phyloP scores from a whole-genome alignment of 108 stramenopile species.

The Skeletonema tropicum region DNA sequence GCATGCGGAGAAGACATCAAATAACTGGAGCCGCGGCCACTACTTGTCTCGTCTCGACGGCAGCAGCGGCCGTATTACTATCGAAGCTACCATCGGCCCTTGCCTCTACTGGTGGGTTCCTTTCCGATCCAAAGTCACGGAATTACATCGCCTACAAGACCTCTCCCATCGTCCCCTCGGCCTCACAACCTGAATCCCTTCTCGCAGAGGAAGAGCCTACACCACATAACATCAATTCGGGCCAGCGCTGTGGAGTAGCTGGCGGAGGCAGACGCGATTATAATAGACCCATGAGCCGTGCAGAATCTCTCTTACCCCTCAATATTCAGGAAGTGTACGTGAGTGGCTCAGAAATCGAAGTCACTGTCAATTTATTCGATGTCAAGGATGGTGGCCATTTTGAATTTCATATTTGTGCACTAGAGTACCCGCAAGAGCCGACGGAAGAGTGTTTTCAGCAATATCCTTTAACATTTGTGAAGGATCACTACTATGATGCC shows the following conservation, averaged over 20 bases:
- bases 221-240: slow-evolving; percentile 14
- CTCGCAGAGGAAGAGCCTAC: slow-evolving; percentile 36
- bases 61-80: neutral
- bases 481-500: slow-evolving; percentile 30
- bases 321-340: slow-evolving; percentile 17
- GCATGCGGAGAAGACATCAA: neutral
- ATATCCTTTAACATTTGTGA: slow-evolving; percentile 31
- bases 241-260: slow-evolving; percentile 19
- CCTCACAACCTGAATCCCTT: slow-evolving; percentile 9
- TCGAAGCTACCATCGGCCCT: neutral
- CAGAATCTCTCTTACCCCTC: slow-evolving; percentile 15
- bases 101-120: slow-evolving; percentile 30
- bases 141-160: slow-evolving; percentile 33
- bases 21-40: neutral
- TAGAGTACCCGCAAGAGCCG: slow-evolving; percentile 25
- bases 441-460: slow-evolving; percentile 28
- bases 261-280: slow-evolving; percentile 33
- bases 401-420: slow-evolving; percentile 37
- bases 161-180: slow-evolving; percentile 16
- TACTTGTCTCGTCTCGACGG: neutral
- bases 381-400: slow-evolving; percentile 32
- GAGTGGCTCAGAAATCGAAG: slow-evolving; percentile 25
- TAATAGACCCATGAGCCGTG: slow-evolving; percentile 20
- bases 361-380: slow-evolving; percentile 8
- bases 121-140: slow-evolving; percentile 30